A percentile compares a stretch with the other conserved stretches of the same genome.
Conservation (phyloP, 805 yeast genomes). For the Metahyphopichia silvanorum region DNA sequence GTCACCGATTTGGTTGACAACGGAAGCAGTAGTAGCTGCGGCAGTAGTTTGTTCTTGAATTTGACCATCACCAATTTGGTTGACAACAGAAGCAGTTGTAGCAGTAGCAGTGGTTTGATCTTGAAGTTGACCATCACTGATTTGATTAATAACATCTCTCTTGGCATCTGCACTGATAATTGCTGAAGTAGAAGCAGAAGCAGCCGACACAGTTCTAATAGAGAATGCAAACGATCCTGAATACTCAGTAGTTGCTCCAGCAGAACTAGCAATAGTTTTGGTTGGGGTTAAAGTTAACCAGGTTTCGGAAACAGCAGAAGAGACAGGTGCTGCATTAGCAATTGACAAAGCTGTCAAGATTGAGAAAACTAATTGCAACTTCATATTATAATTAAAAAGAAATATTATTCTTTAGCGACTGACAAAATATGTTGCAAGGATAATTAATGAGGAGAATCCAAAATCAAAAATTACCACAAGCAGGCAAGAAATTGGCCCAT, state of each 20-base stretch:
- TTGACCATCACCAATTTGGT: conserved; percentile 49
- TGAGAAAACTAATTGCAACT: conserved; percentile 9
- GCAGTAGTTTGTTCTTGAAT: conserved; percentile 29
- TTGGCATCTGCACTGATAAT: conserved; percentile 4
- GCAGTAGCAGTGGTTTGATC: conserved; percentile 35
- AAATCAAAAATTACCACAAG: too few relatives aligned
- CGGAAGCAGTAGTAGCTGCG: conserved; percentile 16
- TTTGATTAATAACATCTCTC: conserved; percentile 31
- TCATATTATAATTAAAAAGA: conserved; percentile 4
- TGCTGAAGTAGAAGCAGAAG: conserved; percentile 7
- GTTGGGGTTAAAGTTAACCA: conserved; percentile 31
- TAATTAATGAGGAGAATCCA: too few relatives aligned
- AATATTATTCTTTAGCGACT: too few relatives aligned
- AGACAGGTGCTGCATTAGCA: conserved; percentile 21
- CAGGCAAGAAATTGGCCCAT: too few relatives aligned
- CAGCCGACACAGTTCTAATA: conserved; percentile 19
- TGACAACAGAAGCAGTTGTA: conserved; percentile 28
- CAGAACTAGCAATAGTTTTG: conserved; percentile 16
- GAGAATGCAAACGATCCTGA: conserved; percentile 32
- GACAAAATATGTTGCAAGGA: too few relatives aligned
- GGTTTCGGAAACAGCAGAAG: conserved; percentile 8
- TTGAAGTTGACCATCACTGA: conserved; percentile 47
- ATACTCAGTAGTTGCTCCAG: conserved; percentile 21
- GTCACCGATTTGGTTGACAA: conserved; percentile 27
- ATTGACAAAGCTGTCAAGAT: conserved; percentile 7